Base-by-base conservation (phyloP, 768 basidiomycete genomes). In the Exsudoporus frostii region DNA sequence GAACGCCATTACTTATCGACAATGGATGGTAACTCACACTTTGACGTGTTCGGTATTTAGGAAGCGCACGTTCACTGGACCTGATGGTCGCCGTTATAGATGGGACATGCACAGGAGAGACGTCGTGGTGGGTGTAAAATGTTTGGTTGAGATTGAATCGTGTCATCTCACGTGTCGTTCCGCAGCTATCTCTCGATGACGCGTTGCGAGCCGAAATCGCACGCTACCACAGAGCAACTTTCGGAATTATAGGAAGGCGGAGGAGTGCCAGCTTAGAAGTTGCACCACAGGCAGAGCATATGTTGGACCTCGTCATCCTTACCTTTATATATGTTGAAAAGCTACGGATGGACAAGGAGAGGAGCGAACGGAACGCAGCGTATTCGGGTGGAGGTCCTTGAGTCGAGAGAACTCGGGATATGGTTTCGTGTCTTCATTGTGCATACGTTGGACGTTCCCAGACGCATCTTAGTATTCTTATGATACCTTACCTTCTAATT, bases 271-370 rank as follows among this genome's bases (percentile, higher is more conserved):
- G 0, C 50, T 45, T 69, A 33, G 66, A 68, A 17, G 56, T 69
- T 5, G 40, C 54, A 40, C 57, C 63, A 1, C 44, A 56, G n/a
- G 61, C 50, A 25, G 63, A 61, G 27, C 55, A 53, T 29, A 70
- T 69, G 54, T 11, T 66, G 20, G 60, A 69, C 25, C 45, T 61
- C n/a, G 7, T 69, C 32, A 19, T 70, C 24, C 55, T 68, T 15
- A 69, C 65, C 7, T 69, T 69, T 30, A 60, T 69, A 33, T 69
- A 65, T 13, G 61, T 69, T 17, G 66, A 69, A 38, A 69, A 70
- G 42, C 25, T 68, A n/a, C 48, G 68, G 40, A 65, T 48, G 57
- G 62, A 69, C 29, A 59, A 47, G 47, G 67, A 68, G 42, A 17
- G 0, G n/a, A 58, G 54, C 14, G 29, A 2, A 41, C 33, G 59